These are phyloP conservation scores for Ceratobasidium sp. DNA, from an alignment of 1,284 basidiomycete species.

Conservation along the genomic window DNA sequence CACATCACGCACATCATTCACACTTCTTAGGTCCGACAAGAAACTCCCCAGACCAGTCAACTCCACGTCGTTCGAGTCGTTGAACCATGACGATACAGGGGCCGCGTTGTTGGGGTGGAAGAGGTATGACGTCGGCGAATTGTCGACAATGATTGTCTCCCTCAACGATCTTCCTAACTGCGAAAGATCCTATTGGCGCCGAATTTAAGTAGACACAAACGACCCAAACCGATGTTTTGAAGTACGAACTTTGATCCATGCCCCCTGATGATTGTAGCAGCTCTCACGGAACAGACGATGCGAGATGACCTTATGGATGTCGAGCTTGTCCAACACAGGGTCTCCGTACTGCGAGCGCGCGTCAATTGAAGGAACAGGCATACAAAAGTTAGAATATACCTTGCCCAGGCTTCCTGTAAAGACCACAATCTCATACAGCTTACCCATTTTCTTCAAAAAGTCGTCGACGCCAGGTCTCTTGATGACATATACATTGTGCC, in stretches of 20 bases:
- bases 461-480: slow-evolving; percentile 98
- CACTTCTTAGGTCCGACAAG: slow-evolving; percentile 86
- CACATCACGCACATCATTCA: slow-evolving; percentile 93
- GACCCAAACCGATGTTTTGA: too few species aligned
- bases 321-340: slow-evolving; percentile 97
- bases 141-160: slow-evolving; percentile 98
- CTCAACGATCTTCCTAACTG: slow-evolving; percentile 94
- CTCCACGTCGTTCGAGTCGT: slow-evolving; percentile 97
- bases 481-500: slow-evolving; percentile 99
- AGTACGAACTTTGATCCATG: slow-evolving; percentile 94
- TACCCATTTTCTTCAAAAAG: slow-evolving; percentile 97
- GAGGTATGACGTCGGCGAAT: slow-evolving; percentile 98
- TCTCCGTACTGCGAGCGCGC: slow-evolving; percentile 85
- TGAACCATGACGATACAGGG: slow-evolving; percentile 99
- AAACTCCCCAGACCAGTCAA: slow-evolving; percentile 95
- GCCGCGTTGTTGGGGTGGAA: slow-evolving; percentile 99
- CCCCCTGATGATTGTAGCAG: slow-evolving; percentile 99
- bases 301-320: slow-evolving; percentile 91
- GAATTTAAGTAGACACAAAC: too few species aligned
- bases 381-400: slow-evolving; percentile 61
- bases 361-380: slow-evolving; percentile 23
- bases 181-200: slow-evolving; percentile 82
- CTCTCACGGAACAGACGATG: slow-evolving; percentile 98
- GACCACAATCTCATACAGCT: slow-evolving; percentile 97
- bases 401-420: slow-evolving; percentile 99